Base-by-base conservation (phyloP, 768 basidiomycete species). In the Gymnopilus junonius region DNA sequence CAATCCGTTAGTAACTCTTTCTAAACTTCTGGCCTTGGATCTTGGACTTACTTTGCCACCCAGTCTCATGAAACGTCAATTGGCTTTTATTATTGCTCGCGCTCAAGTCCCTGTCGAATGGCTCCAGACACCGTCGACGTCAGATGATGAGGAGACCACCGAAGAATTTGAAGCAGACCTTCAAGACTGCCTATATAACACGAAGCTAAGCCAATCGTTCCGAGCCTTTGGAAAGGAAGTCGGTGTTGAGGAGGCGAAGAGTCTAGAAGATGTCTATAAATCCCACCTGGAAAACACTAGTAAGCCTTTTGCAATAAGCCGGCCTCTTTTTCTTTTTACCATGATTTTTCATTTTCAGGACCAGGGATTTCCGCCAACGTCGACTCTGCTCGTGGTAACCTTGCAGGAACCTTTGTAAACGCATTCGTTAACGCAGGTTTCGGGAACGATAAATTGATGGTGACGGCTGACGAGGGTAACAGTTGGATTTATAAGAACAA, bases 401-500 rank as follows among this genome's bases (percentile, higher is more conserved):
- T 99, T 62, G 97, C 97, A 0, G 93, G 95, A 3, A 97, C 97
- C 1, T 99, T 99, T 66, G 97, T 99, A 65, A 99, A 99, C 71
- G 97, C 95, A 1, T 99, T 99, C 64, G 97, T 98, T 56, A 99
- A 99, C 71, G 97, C 95, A 45, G 97, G 97, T 0, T 99, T 96
- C 71, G 95, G 95, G 23, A 99, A 99, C 74, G 97, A 99, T 75
- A 98, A 97, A 74, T 85, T 99, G 58, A 97, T 99, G 94, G 95
- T 96, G 5, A 91, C 90, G 72, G 97, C 95, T 1, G 93, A 95
- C 62, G 96, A 97, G 71, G 97, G 97, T 14, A 93, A 88, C 76
- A 96, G 94, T 70, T 99, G 95, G 95, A 94, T 99, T 61, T 99
- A 99, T 83, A 99, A 99, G 85, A 99, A 99, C 82, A 99, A 99